Conservation (phyloP, 1,139 yeast species). For the Starmera stellimalicola region DNA sequence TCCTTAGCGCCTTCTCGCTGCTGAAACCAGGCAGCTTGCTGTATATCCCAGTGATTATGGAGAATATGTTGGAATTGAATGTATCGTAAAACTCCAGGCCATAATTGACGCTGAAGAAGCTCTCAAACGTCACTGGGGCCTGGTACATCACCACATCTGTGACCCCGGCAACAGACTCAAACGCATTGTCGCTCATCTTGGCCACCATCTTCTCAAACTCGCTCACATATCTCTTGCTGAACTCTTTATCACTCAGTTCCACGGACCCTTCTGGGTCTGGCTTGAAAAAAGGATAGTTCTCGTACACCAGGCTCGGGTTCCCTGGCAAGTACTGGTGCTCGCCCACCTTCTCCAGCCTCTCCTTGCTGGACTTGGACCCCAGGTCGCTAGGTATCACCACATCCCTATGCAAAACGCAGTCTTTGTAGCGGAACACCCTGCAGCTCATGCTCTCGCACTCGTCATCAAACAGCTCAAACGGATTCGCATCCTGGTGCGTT, state of each 20-base stretch:
- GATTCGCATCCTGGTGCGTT: constrained; percentile 12
- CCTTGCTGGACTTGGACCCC: constrained; percentile 9
- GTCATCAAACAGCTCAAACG: constrained; percentile 12
- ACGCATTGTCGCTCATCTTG: neutral
- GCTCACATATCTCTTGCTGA: constrained; percentile 4
- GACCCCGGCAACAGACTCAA: no score
- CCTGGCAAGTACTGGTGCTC: constrained; percentile 15
- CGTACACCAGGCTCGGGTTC: constrained; percentile 13
- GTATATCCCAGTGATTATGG: constrained; percentile 9
- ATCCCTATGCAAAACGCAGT: constrained; percentile 15
- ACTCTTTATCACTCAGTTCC: constrained; percentile 12
- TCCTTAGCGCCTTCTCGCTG: constrained; percentile 4
- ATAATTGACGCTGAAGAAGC: constrained; percentile 10
- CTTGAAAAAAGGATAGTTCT: constrained; percentile 16
- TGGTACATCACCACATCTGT: constrained; percentile 10
- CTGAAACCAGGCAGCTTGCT: constrained; percentile 3
- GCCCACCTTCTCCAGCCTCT: constrained; percentile 6
- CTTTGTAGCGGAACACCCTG: constrained; percentile 6
- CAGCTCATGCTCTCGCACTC: constrained; percentile 4
- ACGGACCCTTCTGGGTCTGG: constrained; percentile 10
- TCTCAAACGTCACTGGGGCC: constrained; percentile 11
- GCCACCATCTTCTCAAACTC: constrained; percentile 1
- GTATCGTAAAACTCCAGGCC: constrained; percentile 12
- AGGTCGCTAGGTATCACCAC: constrained; percentile 10
- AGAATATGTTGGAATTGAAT: constrained; percentile 9